Base-by-base conservation (phyloP, 1,284 basidiomycete species). In the Ganoderma meredithae region DNA sequence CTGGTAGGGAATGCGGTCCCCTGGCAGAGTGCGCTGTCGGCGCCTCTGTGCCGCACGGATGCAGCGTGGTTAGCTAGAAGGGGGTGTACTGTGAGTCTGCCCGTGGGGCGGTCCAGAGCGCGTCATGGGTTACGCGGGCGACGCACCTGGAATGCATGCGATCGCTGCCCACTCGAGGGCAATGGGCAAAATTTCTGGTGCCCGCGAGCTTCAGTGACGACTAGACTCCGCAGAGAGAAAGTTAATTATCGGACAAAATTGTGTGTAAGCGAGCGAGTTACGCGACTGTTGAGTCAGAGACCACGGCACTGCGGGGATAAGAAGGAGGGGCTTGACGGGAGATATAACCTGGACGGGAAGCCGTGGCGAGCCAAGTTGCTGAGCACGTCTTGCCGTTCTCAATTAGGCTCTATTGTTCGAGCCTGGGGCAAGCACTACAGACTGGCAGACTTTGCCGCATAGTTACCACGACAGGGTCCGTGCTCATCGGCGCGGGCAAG, bases 101-200 rank as follows among this genome's bases (percentile, higher is more conserved):
- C 55, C 64, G 64, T 55, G 66, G 63, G 64, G 58, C 55, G 64
- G 40, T 49, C 69, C 65, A 72, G 67, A 69, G 63, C 69, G 53
- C 60, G 67, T 69, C 69, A 66, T 69, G 69, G 65, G 56, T 15
- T 62, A 67, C 71, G 69, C 69, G 69, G 65, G 65, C 52, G 31
- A 63, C 65, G 41, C 56, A 61, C 71, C 68, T 60, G 62, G 39
- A 31, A 58, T 53, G 60, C 62, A 60, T 60, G 58, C 25, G 39
- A 27, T 60, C 47, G 43, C 44, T 60, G 65, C 64, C 64, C 64
- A 52, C 67, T 60, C 62, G 64, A 8, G 66, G 61, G 62, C 65
- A 65, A 65, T 65, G 68, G 68, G 65, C 64, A 64, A 64, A 58
- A 49, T 33, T 68, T 53, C 58, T 63, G 62, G 65, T 55, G 63